Base-by-base conservation (phyloP, 371 early-diverging fungal genomes). In the Mucor mucedo region DNA sequence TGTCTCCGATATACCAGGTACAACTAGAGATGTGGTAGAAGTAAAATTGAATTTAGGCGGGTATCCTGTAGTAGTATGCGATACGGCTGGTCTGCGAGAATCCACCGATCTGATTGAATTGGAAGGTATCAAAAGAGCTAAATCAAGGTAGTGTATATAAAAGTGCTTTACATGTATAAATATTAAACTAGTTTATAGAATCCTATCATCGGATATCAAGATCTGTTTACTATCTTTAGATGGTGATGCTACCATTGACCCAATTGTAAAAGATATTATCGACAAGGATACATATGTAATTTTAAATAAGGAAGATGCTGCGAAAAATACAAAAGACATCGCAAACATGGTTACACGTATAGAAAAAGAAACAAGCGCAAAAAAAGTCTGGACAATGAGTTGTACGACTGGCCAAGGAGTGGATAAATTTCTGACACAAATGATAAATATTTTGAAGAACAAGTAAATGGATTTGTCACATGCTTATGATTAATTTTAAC, bases 11-110 rank as follows among this genome's bases (percentile, higher is more conserved):
- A 81, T 86, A 10, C 89, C 93, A 28, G 94, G 94, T 7, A 94
- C 94, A 7, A 94, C 93, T 10, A 68, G 94, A 5, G 94, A 94
- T 74, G 68, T 93, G 1, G 84, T 94, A 1, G 92, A 92, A 61
- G 85, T 86, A 1, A 87, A 86, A 8, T 45, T 92, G 35, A 84
- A 93, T 60, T 69, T 93, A 45, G 93, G 87, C 14, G 93, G 93
- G 11, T 92, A 87, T 64, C 93, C 92, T 6, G 78, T 92, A 6
- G 65, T 91, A 8, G 68, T 94, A 13, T 80, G 89, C 5, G 93
- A 94, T 62, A 92, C 93, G 9, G 94, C 94, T 4, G 94, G 94
- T 4, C 50, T 94, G 50, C 78, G 91, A 39, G 73, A 77, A 16
- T 78, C 89, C 2, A 58, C 74, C 9, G 92, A 94, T 66, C 54